These are phyloP conservation scores for Pseudogymnoascus sp. DNA, from an alignment of 2,329 filamentous ascomycete species.

Conservation along the genomic window DNA sequence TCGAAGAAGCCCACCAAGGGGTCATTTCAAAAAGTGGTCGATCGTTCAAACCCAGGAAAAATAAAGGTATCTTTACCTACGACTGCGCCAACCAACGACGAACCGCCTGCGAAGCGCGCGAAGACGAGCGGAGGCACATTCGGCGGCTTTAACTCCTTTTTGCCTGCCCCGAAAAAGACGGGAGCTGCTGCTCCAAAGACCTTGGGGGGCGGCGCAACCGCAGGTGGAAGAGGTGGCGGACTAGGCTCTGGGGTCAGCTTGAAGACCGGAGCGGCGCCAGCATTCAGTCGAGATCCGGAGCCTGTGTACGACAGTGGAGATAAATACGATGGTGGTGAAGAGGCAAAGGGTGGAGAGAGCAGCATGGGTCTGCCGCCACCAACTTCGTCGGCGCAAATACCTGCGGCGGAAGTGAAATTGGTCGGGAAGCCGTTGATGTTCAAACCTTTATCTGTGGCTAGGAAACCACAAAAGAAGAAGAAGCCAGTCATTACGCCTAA, in stretches of 20 bases:
- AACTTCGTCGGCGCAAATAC: conserved; percentile 39
- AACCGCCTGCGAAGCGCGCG: conserved; percentile 63
- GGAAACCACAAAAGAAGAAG: conserved; percentile 65
- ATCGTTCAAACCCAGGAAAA: conserved; percentile 72
- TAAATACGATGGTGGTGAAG: conserved; percentile 19
- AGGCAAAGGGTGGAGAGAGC: conserved; percentile 19
- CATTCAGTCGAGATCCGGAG: conserved; percentile 58
- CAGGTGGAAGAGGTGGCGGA: conserved; percentile 12
- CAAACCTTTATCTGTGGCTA: conserved; percentile 74
- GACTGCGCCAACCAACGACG: conserved; percentile 34
- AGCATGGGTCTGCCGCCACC: conserved; percentile 34
- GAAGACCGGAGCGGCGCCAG: conserved; percentile 76
- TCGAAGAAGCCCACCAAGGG: conserved; percentile 37
- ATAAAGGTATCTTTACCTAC: conserved; percentile 72
- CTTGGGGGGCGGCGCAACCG: conserved; percentile 19
- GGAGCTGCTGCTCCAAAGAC: conserved; percentile 33
- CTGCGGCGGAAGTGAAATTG: conserved; percentile 56
- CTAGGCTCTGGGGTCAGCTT: conserved; percentile 55
- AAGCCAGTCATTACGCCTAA: conserved; percentile 22
- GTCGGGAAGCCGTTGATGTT: conserved; percentile 73
- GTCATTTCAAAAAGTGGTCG: conserved; percentile 70
- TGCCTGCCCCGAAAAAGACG: conserved; percentile 70
- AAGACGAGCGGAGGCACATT: conserved; percentile 56
- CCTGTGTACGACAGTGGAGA: conserved; percentile 14
- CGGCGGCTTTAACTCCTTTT: conserved; percentile 74